Conservation (phyloP, 2,329 filamentous ascomycete genomes). For the Reticulascus tulasneorum region DNA sequence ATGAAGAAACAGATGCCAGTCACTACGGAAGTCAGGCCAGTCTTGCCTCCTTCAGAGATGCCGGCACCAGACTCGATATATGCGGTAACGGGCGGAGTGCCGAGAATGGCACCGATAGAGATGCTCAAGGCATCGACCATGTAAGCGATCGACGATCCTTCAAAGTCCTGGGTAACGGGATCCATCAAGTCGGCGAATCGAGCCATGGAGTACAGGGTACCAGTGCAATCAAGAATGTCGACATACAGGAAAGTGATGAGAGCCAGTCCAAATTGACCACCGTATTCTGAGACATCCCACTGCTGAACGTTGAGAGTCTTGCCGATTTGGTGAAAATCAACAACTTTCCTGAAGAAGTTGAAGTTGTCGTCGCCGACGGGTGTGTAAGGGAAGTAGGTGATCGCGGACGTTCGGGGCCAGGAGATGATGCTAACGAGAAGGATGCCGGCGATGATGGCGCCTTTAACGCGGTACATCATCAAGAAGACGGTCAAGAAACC, state of each 20-base stretch:
- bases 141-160: conserved; percentile 79
- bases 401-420: conserved; percentile 72
- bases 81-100: conserved; percentile 76
- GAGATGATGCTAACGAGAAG: conserved; percentile 82
- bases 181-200: conserved; percentile 78
- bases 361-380: conserved; percentile 65
- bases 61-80: conserved; percentile 89
- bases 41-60: conserved; percentile 82
- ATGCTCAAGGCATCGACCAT: conserved; percentile 76
- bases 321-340: conserved; percentile 75
- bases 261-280: conserved; percentile 75
- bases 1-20: conserved; percentile 83
- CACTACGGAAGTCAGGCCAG: conserved; percentile 75
- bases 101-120: conserved; percentile 74
- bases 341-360: conserved; percentile 84
- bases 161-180: conserved; percentile 79
- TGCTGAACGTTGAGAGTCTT: conserved; percentile 67
- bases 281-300: conserved; percentile 66
- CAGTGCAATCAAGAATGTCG: conserved; percentile 83
- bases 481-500: conserved; percentile 75
- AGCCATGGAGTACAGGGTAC: conserved; percentile 86
- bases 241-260: conserved; percentile 89
- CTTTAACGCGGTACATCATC: conserved; percentile 83
- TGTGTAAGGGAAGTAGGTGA: conserved; percentile 80
- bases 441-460: conserved; percentile 80